Conservation (phyloP, 352 stramenopile genomes). For the Detonula confervacea region DNA sequence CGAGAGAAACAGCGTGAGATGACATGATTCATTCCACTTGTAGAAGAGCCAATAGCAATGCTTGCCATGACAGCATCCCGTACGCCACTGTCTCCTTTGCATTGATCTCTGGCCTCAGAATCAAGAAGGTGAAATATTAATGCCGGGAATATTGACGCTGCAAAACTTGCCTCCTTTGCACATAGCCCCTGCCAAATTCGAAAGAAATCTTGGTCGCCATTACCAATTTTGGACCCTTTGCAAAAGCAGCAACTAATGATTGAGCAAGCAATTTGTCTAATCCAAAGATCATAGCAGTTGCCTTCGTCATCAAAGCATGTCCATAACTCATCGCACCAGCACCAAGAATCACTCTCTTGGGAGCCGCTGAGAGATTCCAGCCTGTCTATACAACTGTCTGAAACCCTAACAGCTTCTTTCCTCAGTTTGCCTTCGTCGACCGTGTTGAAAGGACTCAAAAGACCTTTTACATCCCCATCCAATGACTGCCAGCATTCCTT, state of each 20-base stretch:
- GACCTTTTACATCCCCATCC: constrained; percentile 35
- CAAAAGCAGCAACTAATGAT: constrained; percentile 79
- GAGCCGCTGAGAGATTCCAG: constrained; percentile 38
- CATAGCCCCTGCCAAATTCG: constrained; percentile 60
- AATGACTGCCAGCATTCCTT: constrained; percentile 60
- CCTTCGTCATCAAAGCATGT: constrained; percentile 22
- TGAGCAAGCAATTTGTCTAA: constrained; percentile 64
- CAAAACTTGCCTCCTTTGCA: constrained; percentile 68
- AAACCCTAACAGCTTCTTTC: constrained; percentile 49
- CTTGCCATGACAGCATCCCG: constrained; percentile 47
- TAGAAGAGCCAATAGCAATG: constrained; percentile 57
- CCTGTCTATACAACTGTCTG: constrained; percentile 38
- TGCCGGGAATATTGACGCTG: constrained; percentile 70
- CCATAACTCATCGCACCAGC: constrained; percentile 77
- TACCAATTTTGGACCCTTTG: constrained; percentile 42
- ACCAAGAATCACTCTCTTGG: constrained; percentile 61
- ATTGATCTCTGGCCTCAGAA: constrained; percentile 28
- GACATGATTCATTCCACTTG: constrained; percentile 50
- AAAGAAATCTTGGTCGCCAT: constrained; percentile 62
- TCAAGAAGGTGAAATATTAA: constrained; percentile 74
- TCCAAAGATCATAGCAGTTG: constrained; percentile 65
- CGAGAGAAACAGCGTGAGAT: constrained; percentile 66
- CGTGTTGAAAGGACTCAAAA: constrained; percentile 47
- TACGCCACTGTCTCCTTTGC: constrained; percentile 22
- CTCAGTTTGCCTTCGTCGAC: constrained; percentile 38